A percentile compares a stretch with the other conserved stretches of the same genome.
phyloP scores from a whole-genome alignment of 2,329 filamentous ascomycete species.

The Pestalotiopsis sp. region DNA sequence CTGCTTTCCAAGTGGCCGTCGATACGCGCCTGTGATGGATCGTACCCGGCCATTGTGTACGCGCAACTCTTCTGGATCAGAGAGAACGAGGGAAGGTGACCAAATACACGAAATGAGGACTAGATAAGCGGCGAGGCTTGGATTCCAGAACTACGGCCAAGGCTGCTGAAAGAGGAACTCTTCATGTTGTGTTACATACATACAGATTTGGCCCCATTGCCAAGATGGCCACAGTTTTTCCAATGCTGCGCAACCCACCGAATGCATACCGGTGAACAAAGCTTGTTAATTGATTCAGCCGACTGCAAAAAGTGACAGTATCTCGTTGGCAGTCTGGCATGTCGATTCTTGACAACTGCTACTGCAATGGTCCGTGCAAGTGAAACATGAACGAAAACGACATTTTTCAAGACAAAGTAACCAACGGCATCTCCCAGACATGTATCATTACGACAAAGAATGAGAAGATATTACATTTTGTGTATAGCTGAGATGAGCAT shows the following conservation, averaged over 20 bases:
- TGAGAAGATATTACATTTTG: not conserved
- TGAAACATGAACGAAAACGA: slow-evolving; percentile 3
- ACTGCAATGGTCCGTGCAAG: not conserved
- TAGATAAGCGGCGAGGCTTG: not conserved
- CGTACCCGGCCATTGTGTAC: not conserved
- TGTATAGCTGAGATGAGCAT: not conserved
- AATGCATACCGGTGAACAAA: not conserved
- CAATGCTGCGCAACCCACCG: not conserved
- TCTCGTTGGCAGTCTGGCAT: not conserved
- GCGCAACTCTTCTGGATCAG: not conserved
- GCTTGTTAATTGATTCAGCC: not conserved
- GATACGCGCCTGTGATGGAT: not conserved
- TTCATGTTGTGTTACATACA: not conserved
- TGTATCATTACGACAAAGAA: not conserved
- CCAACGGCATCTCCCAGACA: not conserved
- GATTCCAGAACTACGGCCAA: not conserved
- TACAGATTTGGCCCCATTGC: not conserved
- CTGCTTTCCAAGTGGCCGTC: not conserved
- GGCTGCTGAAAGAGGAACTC: not conserved
- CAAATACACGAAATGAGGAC: not conserved
- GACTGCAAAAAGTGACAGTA: not conserved
- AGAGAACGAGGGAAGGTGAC: not conserved
- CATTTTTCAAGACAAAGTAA: slow-evolving; percentile 2
- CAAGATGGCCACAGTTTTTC: not conserved
- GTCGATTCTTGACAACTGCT: not conserved